Evolutionary conservation across 495 filamentous ascomycete species (phyloP), one percentile per base, ranked within the genome.

Genomic region (Trichoderma orchidacearum): DNA sequence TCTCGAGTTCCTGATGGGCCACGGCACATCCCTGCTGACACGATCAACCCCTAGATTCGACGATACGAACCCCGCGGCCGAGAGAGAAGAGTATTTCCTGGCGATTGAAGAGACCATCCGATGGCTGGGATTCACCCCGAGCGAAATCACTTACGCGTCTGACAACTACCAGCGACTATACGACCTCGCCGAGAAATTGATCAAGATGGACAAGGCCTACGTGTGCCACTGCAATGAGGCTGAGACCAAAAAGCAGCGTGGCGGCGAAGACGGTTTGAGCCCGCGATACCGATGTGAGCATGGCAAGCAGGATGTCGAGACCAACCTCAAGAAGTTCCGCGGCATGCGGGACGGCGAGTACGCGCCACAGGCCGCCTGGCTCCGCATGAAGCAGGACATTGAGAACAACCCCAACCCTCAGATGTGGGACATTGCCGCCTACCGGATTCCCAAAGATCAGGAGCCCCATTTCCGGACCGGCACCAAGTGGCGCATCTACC

Each of bases 321-420:
- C 89, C 54, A 94, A 90, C 57, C 67, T 97, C 45, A 60, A 70
- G 5, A 84, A 96, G 61, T 96, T 98, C 68, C 77, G 89, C 51
- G 88, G 80, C 25, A 97, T 98, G 93, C 75, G 83, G 21, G 89
- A 92, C 66, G 94, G 93, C 23, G 84, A 88, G 67, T 97, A 96
- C 68, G 84, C 85, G 65, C 87, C 93, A 2, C 81, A 84, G 61
- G 87, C 89, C 63, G 93, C 90, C 3, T 89, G 88, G 60, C 71
- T 98, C 48, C 84, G 93, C 55, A 95, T 97, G 91, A 95, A 95
- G 70, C 90, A 87, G 73, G 78, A 85, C 65, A 74, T 75, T 58
- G 67, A 62, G 54, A 66, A 75, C 58, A 76, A 76, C 15, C 41
- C 41, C 5, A 86, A 86, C 64, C 83, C 84, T 2, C 84, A 87